A percentile compares a stretch with the other conserved stretches of the same genome.
Evolutionary conservation across 148 eudicot species (phyloP).

Genomic region (Arctostaphylos glauca): DNA sequence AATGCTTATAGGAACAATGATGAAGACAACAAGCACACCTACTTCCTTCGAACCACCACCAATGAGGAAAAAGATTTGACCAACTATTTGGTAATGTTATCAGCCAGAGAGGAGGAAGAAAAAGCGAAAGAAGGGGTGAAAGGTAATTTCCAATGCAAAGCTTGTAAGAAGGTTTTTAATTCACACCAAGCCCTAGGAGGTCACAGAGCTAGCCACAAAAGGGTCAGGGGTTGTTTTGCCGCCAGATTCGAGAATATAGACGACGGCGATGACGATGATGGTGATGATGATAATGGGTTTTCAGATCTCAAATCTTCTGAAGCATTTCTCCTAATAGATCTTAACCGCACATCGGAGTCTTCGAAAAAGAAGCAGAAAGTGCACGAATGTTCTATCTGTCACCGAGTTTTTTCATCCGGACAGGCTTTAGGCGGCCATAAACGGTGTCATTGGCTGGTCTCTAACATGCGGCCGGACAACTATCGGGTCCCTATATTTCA

Average conservation of each 20-base stretch:
- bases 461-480: conserved; percentile 14
- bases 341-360: background rate
- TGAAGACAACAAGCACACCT: background rate
- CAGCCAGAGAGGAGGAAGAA: conserved; percentile 16
- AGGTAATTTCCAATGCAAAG: conserved; percentile 62
- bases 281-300: conserved; percentile 3
- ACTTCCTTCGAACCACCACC: background rate
- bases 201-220: conserved; percentile 77
- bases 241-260: conserved; percentile 30
- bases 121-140: conserved; percentile 35
- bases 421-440: conserved; percentile 47
- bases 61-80: background rate
- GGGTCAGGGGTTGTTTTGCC: conserved; percentile 61
- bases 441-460: conserved; percentile 39
- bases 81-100: conserved; percentile 13
- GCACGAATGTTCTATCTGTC: conserved; percentile 40
- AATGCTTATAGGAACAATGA: background rate
- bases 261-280: background rate
- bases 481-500: conserved; percentile 20
- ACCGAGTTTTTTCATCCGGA: conserved; percentile 35
- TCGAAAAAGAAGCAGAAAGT: conserved; percentile 17
- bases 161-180: conserved; percentile 58
- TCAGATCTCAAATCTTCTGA: background rate
- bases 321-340: background rate
- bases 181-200: conserved; percentile 80